Evolutionary conservation across 208 protist species (phyloP).

Genomic region (Trypanosoma boissoni): DNA sequence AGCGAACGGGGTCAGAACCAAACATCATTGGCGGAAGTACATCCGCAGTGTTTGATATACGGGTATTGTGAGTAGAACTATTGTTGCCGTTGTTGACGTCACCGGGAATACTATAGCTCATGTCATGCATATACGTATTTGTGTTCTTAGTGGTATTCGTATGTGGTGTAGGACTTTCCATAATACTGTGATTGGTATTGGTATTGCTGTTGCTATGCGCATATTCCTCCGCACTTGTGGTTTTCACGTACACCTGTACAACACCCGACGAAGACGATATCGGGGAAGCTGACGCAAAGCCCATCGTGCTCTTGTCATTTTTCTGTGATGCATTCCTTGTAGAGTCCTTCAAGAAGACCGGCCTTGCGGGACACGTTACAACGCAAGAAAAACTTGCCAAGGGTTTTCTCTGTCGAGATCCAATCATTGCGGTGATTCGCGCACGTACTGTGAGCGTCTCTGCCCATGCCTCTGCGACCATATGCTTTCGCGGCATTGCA

Average conservation of each 20-base stretch:
- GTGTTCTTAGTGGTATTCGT: too few species aligned
- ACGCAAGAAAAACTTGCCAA: slow-evolving; percentile 14
- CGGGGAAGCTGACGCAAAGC: too few species aligned
- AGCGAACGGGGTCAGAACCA: background rate
- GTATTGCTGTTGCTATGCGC: background rate
- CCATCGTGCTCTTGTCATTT: background rate
- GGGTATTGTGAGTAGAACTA: background rate
- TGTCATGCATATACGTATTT: too few species aligned
- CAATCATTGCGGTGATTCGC: background rate
- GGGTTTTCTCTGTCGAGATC: slow-evolving; percentile 1
- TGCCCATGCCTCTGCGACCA: slow-evolving; percentile 2
- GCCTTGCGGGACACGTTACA: slow-evolving; percentile 1
- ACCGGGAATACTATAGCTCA: too few species aligned
- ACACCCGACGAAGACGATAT: too few species aligned
- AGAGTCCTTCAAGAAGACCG: background rate
- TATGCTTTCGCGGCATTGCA: background rate
- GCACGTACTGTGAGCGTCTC: slow-evolving; percentile 1
- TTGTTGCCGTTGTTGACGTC: background rate
- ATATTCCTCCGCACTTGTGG: background rate
- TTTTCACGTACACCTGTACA: slow-evolving; percentile 9
- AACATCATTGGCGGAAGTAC: background rate
- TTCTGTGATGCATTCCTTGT: background rate
- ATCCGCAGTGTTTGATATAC: background rate
- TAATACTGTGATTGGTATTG: background rate
- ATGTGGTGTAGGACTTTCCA: background rate